phyloP scores from a whole-genome alignment of 2,329 filamentous ascomycete species.

The Talaromyces rugulosus region DNA sequence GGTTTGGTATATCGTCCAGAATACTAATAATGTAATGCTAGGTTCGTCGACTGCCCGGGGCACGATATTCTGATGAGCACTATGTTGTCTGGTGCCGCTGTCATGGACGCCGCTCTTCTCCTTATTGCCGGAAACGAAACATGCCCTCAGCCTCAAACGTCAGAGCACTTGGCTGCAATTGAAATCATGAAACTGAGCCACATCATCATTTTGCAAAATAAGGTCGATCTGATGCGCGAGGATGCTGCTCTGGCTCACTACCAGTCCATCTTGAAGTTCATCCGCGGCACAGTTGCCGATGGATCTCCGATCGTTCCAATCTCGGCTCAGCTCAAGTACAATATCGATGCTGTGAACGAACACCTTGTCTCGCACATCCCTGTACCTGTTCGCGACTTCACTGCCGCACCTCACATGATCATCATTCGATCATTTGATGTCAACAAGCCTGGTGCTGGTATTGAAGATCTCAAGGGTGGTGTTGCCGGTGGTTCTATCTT shows the following conservation, averaged over 20 bases:
- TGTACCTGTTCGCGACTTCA: conserved; percentile 85
- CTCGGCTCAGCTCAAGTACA: conserved; percentile 97
- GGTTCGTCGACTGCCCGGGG: conserved; percentile 96
- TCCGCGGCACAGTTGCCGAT: conserved; percentile 92
- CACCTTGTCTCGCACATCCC: conserved; percentile 93
- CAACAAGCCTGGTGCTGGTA: conserved; percentile 98
- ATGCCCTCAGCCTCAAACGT: conserved; percentile 96
- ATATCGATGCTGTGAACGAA: conserved; percentile 97
- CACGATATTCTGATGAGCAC: conserved; percentile 99
- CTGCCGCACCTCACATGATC: conserved; percentile 93
- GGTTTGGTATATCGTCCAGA: not conserved
- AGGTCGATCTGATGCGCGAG: conserved; percentile 97
- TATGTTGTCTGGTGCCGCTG: conserved; percentile 97
- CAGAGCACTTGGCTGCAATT: conserved; percentile 96
- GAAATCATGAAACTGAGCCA: conserved; percentile 99
- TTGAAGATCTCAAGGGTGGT: conserved; percentile 96
- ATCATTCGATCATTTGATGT: conserved; percentile 99
- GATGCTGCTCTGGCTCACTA: conserved; percentile 91
- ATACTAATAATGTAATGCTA: conserved; percentile 32
- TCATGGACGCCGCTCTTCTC: conserved; percentile 97
- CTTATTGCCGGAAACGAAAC: conserved; percentile 98
- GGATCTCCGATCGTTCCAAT: conserved; percentile 95
- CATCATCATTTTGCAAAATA: conserved; percentile 99
- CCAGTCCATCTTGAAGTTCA: conserved; percentile 97
- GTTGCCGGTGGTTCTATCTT: conserved; percentile 96